Percentiles rank a stretch among this genome's conserved stretches.
phyloP scores from a whole-genome alignment of 805 yeast genomes.

The Candida wancherniae region DNA sequence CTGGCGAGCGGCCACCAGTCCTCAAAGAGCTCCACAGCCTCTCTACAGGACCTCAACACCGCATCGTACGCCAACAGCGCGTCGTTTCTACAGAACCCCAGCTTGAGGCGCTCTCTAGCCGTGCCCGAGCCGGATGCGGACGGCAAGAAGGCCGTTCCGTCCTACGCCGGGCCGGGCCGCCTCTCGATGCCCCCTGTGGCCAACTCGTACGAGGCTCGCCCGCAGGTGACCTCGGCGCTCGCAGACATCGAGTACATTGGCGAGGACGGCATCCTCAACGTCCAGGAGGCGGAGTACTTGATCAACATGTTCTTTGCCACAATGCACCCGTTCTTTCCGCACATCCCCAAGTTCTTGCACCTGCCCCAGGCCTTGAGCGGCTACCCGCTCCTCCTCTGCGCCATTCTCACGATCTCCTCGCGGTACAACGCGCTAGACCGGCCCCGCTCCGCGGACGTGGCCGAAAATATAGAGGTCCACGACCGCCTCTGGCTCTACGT shows the following conservation, averaged over 20 bases:
- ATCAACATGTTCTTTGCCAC: slow-evolving; percentile 63
- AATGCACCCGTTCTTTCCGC: slow-evolving; percentile 89
- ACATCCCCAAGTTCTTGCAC: slow-evolving; percentile 70
- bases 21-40: too few relatives aligned
- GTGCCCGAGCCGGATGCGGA: too few relatives aligned
- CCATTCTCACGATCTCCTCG: slow-evolving; percentile 75
- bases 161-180: too few relatives aligned
- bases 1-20: too few relatives aligned
- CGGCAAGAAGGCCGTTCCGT: too few relatives aligned
- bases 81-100: too few relatives aligned
- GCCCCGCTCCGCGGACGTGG: slow-evolving; percentile 20
- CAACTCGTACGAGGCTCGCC: slow-evolving; percentile 39
- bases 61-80: slow-evolving; percentile 3
- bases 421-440: slow-evolving; percentile 63
- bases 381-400: slow-evolving; percentile 76
- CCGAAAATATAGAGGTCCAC: slow-evolving; percentile 60
- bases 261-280: slow-evolving; percentile 51
- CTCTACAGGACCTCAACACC: too few relatives aligned
- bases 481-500: slow-evolving; percentile 81
- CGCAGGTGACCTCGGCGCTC: slow-evolving; percentile 43
- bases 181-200: slow-evolving; percentile 42
- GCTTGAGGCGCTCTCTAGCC: too few relatives aligned
- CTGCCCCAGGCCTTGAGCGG: slow-evolving; percentile 61
- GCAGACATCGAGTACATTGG: slow-evolving; percentile 66
- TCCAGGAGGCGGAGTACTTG: slow-evolving; percentile 52